Evolutionary conservation across 495 filamentous ascomycete genomes (phyloP), one percentile per base, ranked within the genome.

Genomic region (Penicillium cosmopolitanum): DNA sequence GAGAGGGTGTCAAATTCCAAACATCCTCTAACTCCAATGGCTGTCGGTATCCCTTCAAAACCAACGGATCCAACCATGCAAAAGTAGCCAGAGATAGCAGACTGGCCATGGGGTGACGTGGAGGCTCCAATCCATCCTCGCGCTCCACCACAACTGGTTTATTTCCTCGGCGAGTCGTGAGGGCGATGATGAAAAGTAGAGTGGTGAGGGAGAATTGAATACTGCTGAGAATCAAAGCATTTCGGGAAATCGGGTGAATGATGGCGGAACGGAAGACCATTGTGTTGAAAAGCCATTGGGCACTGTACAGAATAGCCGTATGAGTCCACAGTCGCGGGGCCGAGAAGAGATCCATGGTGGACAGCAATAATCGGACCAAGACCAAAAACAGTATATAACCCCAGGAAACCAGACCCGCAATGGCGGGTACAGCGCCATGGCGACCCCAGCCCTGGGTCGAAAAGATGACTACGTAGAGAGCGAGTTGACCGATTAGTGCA

Each of bases 271-370:
- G 89, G 79, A 98, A 95, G 7, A 91, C 73, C 60, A 92, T 74
- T 16, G 91, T 61, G 1, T 82, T 80, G 66, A 93, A 87, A 34
- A 94, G 65, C 90, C 95, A 97, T 66, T 92, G 89, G 52, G 88
- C 77, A 53, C 82, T 80, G 71, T 99, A 99, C n/a, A 98, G 82
- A 47, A 82, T 75, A 8, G 92, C 87, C 0, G 96, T 98, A 73
- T 99, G 95, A 62, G 92, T 92, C 96, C 96, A 99, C 10, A 98
- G 73, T 42, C 84, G 81, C 15, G 89, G 89, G 23, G 93, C 82
- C 1, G 78, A 80, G 52, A 66, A 67, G 64, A 86, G 86, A 62
- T 84, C 82, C 34, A 84, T 82, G 58, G 85, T 86, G 16, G 89
- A 88, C 55, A 92, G 80, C 31, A 90, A 78, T 51, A 97, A 78